Base-by-base conservation (phyloP, 805 yeast species). In the Wickerhamiella azyma region DNA sequence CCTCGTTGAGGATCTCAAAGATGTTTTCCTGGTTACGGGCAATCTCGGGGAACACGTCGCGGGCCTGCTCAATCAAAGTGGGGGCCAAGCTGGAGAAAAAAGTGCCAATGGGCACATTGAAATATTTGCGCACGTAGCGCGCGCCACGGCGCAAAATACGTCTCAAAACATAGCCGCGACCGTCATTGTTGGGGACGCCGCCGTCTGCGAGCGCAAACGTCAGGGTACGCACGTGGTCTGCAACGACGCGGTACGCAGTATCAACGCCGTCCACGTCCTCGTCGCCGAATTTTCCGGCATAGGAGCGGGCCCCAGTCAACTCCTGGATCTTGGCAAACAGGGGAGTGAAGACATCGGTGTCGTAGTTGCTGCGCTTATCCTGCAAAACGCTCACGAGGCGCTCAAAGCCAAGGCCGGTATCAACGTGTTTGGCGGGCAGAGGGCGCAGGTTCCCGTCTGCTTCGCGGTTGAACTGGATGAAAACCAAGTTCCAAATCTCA, bases 331-430 rank as follows among this genome's bases (percentile, higher is more conserved):
- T 78, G 35, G 69, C 71, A 60, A 92, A 94, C 52, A 92, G 68
- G 40, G 98, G 98, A 53, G 76, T 72, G 71, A 92, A 92, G 36
- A 89, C 96, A 63, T 92, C 97, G 33, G 99, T 92, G 65, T 92
- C 99, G 65, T 92, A 92, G 69, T 92, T 92, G 41, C 97, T 88
- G 55, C 75, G 67, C 58, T 82, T 88, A 66, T 85, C 80, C 68
- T 92, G 99, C 59, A 92, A 72, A 43, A 89, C 80, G 3, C 96
- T 85, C 26, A 92, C 99, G 59, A 92, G 74, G 68, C 99, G 81
- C 71, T 92, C 99, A 60, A 88, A 92, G 37, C 99, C 99, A 86
- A 92, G 76, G 67, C 99, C 99, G 17, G 99, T 92, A 64, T 92
- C 99, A 51, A 92, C 77, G 62, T 92, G 99, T 67, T 89, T 81